phyloP scores from a whole-genome alignment of 2,329 filamentous ascomycete genomes.

The Arthrobotrys sinensis region DNA sequence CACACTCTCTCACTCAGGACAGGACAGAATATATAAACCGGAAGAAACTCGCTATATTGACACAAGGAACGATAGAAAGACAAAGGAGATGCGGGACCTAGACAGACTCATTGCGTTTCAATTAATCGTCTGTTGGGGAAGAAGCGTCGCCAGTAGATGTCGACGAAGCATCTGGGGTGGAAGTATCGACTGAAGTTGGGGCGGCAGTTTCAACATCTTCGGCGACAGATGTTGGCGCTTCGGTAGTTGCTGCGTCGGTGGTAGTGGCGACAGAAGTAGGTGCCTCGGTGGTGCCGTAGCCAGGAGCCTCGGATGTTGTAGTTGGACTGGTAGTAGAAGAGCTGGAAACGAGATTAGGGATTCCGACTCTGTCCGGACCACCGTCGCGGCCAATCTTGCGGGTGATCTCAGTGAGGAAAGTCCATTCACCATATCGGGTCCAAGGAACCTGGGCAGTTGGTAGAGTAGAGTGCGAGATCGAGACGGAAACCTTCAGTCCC shows the following conservation, averaged over 20 bases:
- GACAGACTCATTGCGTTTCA: not conserved
- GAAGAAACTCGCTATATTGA: conserved; percentile 30
- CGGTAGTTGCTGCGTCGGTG: conserved; percentile 3
- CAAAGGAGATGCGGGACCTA: not conserved
- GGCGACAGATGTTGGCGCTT: not conserved
- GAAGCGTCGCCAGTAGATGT: conserved; percentile 9
- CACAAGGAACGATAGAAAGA: conserved; percentile 17
- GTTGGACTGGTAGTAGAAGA: conserved; percentile 2
- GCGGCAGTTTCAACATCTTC: conserved; percentile 10
- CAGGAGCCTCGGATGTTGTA: conserved; percentile 16
- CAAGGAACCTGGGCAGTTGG: conserved; percentile 22
- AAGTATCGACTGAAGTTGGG: not conserved
- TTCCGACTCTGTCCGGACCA: conserved; percentile 47
- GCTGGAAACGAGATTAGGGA: conserved; percentile 10
- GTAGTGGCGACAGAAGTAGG: conserved; percentile 1
- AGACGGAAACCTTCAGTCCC: conserved; percentile 39
- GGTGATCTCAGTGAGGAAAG: conserved; percentile 45
- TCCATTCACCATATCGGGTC: conserved; percentile 42
- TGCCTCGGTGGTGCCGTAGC: not conserved
- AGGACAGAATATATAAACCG: conserved; percentile 4
- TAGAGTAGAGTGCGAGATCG: conserved; percentile 29
- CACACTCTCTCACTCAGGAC: conserved; percentile 5
- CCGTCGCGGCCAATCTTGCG: conserved; percentile 49
- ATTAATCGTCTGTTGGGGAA: conserved; percentile 4
- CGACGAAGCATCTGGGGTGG: conserved; percentile 2